A percentile compares a stretch with the other conserved stretches of the same genome.
phyloP scores from a whole-genome alignment of 148 eudicot genomes.

The Pouteria glomerata region DNA sequence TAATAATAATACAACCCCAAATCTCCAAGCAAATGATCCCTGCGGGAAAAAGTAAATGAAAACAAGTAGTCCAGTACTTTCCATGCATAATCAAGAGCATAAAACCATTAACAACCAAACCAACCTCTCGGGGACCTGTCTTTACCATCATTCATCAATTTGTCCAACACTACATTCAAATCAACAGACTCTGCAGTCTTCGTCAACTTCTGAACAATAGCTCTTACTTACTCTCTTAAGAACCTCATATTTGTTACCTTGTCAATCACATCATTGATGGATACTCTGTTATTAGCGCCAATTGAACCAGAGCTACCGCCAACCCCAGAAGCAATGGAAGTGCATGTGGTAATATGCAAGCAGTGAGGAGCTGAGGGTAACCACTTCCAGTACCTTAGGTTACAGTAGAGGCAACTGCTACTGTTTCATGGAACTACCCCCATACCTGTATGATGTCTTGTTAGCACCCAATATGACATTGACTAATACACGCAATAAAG shows the following conservation, averaged over 20 bases:
- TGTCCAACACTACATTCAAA: slow-evolving; percentile 81
- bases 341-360: slow-evolving; percentile 33
- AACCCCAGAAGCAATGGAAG: slow-evolving; percentile 21
- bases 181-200: slow-evolving; percentile 88
- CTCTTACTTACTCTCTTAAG: slow-evolving; percentile 80
- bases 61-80: not conserved
- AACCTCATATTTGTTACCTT: slow-evolving; percentile 87
- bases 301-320: slow-evolving; percentile 50
- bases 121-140: slow-evolving; percentile 58
- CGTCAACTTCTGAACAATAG: slow-evolving; percentile 67
- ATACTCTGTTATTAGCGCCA: slow-evolving; percentile 72
- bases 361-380: slow-evolving; percentile 70
- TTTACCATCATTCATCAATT: slow-evolving; percentile 84
- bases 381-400: slow-evolving; percentile 37
- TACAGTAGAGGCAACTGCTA: slow-evolving; percentile 30
- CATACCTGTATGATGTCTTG: slow-evolving; percentile 51
- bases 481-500: not conserved
- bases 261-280: slow-evolving; percentile 83
- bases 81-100: slow-evolving; percentile 11
- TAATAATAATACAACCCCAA: not conserved
- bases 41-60: not conserved
- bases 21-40: not conserved
- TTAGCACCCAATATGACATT: not conserved
- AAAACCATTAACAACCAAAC: slow-evolving; percentile 51
- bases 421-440: slow-evolving; percentile 56